Evolutionary conservation across 73 alveolate genomes (phyloP).

Genomic region (Tetrahymena elliotti): DNA sequence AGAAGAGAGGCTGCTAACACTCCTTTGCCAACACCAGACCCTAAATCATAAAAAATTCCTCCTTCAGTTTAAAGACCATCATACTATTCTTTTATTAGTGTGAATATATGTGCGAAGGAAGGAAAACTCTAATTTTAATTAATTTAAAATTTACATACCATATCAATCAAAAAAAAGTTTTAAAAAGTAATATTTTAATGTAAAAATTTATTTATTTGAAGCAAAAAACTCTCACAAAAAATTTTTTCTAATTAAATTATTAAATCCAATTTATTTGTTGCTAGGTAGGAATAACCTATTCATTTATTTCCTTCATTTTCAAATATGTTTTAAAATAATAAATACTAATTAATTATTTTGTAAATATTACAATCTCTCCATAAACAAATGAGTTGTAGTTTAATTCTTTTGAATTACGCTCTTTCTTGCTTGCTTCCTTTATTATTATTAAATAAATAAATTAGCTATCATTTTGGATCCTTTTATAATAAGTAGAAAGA

Average conservation of each 20-base stretch:
- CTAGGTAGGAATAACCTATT: too few species aligned
- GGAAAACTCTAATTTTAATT: not conserved
- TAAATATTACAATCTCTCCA: conserved; percentile 35
- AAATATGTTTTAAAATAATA: too few species aligned
- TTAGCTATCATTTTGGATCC: not conserved
- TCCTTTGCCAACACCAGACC: conserved; percentile 88
- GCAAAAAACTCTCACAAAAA: too few species aligned
- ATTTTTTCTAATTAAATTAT: too few species aligned
- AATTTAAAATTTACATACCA: not conserved
- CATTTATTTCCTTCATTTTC: too few species aligned
- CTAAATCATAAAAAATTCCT: conserved; percentile 82
- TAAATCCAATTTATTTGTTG: too few species aligned
- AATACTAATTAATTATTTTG: not conserved
- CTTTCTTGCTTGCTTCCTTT: conserved; percentile 20
- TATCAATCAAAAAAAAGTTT: not conserved
- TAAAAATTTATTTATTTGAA: too few species aligned
- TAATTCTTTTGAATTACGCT: conserved; percentile 4
- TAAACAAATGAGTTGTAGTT: conserved; percentile 13
- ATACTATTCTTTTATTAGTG: not conserved
- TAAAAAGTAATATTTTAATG: too few species aligned
- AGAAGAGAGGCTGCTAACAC: conserved; percentile 77
- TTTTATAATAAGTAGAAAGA: not conserved
- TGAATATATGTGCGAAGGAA: conserved; percentile 15
- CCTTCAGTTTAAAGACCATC: conserved; percentile 35
- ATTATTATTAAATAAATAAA: not conserved